These are phyloP conservation scores for Strigomonas galati DNA, from an alignment of 208 protist genomes.

Conservation along the genomic window DNA sequence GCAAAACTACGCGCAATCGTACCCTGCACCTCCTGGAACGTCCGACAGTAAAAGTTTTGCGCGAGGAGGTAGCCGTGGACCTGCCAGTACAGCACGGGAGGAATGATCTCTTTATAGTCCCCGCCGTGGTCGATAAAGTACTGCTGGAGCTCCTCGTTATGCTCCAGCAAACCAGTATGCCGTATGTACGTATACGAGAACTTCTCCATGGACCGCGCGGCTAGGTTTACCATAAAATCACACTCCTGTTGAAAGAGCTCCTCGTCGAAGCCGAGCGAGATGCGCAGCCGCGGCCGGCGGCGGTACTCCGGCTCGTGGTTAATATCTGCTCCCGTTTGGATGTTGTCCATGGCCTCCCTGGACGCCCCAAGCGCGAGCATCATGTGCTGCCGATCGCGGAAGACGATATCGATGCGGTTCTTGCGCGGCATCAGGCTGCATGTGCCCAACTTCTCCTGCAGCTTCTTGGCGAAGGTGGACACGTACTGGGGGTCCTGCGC, in stretches of 20 bases:
- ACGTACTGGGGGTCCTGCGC: conserved; percentile 13
- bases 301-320: conserved; percentile 59
- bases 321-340: conserved; percentile 25
- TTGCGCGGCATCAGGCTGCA: conserved; percentile 50
- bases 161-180: conserved; percentile 13
- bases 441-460: conserved; percentile 58
- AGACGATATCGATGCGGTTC: conserved; percentile 63
- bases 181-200: conserved; percentile 39
- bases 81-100: conserved; percentile 77
- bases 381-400: conserved; percentile 61
- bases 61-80: conserved; percentile 55
- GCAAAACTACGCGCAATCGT: conserved; percentile 63
- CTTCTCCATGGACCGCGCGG: conserved; percentile 62
- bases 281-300: conserved; percentile 70
- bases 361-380: conserved; percentile 70
- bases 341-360: conserved; percentile 20
- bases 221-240: conserved; percentile 44
- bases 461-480: conserved; percentile 32
- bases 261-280: conserved; percentile 85
- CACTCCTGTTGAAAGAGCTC: conserved; percentile 57
- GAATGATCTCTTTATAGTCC: conserved; percentile 31
- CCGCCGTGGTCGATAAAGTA: conserved; percentile 19
- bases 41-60: conserved; percentile 37
- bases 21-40: conserved; percentile 35
- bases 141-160: conserved; percentile 15